Percentiles rank a stretch among this genome's conserved stretches.
These are phyloP conservation scores for Bipolaris victoriae DNA, from an alignment of 2,329 filamentous ascomycete genomes.

Conservation along the genomic window DNA sequence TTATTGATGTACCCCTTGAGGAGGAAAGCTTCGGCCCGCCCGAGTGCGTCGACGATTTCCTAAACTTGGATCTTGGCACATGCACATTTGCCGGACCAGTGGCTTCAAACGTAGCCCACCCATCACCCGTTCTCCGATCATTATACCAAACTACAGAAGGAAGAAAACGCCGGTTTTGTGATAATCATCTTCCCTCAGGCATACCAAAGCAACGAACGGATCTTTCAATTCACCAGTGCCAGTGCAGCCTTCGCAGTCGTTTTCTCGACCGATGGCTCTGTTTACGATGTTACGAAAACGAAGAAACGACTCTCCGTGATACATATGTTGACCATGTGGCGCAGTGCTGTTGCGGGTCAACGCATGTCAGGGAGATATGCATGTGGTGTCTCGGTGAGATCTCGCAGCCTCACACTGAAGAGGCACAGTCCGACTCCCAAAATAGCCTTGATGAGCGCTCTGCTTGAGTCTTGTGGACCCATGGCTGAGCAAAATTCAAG, in stretches of 20 bases:
- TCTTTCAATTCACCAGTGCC: conserved; percentile 10
- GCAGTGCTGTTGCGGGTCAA: conserved; percentile 18
- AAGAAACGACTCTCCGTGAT: conserved; percentile 13
- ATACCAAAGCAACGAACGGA: background rate
- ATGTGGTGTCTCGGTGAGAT: conserved; percentile 28
- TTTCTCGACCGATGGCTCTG: conserved; percentile 34
- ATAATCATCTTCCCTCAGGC: conserved; percentile 6
- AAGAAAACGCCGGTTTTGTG: conserved; percentile 24
- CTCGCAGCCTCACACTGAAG: background rate
- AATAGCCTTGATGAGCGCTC: background rate
- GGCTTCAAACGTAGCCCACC: conserved; percentile 26
- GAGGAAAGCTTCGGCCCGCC: conserved; percentile 22
- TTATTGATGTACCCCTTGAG: conserved; percentile 38
- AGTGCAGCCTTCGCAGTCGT: conserved; percentile 25
- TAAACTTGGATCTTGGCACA: conserved; percentile 34
- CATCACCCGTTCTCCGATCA: conserved; percentile 35
- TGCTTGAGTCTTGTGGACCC: background rate
- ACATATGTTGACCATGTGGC: conserved; percentile 3
- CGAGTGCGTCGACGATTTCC: conserved; percentile 33
- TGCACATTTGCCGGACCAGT: conserved; percentile 24
- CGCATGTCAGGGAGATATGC: conserved; percentile 14
- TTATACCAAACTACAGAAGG: conserved; percentile 34
- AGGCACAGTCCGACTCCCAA: background rate
- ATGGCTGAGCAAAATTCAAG: background rate
- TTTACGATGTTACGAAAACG: conserved; percentile 26